Conservation (phyloP, 2,329 filamentous ascomycete species). For the Neopestalotiopsis clavispora region DNA sequence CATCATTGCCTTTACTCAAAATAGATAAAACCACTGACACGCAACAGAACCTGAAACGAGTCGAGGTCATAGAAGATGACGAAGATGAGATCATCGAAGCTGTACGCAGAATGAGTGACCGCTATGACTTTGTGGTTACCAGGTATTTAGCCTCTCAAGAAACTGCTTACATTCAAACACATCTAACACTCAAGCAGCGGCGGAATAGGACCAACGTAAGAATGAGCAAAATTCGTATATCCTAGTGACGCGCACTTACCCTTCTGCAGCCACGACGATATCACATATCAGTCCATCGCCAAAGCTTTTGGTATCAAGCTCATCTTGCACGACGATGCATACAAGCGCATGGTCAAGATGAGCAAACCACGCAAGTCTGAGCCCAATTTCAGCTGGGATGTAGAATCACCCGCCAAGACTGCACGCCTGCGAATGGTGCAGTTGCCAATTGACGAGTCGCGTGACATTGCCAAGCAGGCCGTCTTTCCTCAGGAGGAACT, state of each 20-base stretch:
- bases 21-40: conserved; percentile 16
- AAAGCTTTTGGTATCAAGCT: conserved; percentile 83
- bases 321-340: conserved; percentile 77
- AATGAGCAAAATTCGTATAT: conserved; percentile 24
- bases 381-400: conserved; percentile 82
- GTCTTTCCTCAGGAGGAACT: conserved; percentile 80
- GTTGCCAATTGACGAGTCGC: conserved; percentile 74
- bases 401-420: conserved; percentile 74
- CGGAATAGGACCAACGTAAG: conserved; percentile 93
- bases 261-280: conserved; percentile 82
- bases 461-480: conserved; percentile 72
- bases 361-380: conserved; percentile 76
- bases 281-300: conserved; percentile 93
- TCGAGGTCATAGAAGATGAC: conserved; percentile 94
- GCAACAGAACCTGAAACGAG: conserved; percentile 72
- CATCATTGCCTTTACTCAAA: neutral
- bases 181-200: conserved; percentile 56
- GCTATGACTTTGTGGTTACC: conserved; percentile 94
- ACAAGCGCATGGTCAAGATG: conserved; percentile 81
- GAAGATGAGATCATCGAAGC: conserved; percentile 90
- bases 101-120: conserved; percentile 81
- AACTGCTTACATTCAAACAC: neutral
- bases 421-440: conserved; percentile 92
- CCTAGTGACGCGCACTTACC: conserved; percentile 19
- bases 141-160: conserved; percentile 49